These are phyloP conservation scores for Trifolium repens DNA, from an alignment of 306 rosid species.

Conservation along the genomic window DNA sequence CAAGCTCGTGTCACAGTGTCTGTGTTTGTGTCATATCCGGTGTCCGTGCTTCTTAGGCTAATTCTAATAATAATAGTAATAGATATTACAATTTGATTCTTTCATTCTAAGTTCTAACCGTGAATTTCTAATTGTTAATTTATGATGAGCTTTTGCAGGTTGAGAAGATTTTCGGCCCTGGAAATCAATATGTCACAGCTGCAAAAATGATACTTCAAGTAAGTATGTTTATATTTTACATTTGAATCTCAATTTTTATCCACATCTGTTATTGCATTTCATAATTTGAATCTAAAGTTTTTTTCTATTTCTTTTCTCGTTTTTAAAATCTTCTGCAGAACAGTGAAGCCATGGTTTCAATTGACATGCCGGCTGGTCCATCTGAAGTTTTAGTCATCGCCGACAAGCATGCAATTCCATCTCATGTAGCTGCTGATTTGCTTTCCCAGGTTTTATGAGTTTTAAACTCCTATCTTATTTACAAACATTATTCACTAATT, in stretches of 20 bases:
- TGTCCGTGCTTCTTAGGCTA: not conserved
- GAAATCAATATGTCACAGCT: slow-evolving; percentile 98
- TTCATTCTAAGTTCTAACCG: not conserved
- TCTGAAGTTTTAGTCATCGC: slow-evolving; percentile 99
- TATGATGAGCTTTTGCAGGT: slow-evolving; percentile 57
- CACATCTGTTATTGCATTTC: slow-evolving; percentile 5
- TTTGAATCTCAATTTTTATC: not conserved
- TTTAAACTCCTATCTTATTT: slow-evolving; percentile 27
- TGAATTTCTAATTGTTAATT: slow-evolving; percentile 26
- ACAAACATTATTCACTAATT: slow-evolving; percentile 1
- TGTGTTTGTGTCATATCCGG: not conserved
- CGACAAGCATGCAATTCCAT: slow-evolving; percentile 81
- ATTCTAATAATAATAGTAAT: not conserved
- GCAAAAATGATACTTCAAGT: slow-evolving; percentile 99
- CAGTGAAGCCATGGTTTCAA: slow-evolving; percentile 98
- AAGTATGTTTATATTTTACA: slow-evolving; percentile 26
- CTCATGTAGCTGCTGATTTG: slow-evolving; percentile 93
- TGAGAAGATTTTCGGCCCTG: slow-evolving; percentile 94
- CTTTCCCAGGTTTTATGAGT: slow-evolving; percentile 82
- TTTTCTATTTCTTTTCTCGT: not conserved
- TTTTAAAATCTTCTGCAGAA: slow-evolving; percentile 58
- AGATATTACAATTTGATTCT: not conserved
- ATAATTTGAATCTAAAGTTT: slow-evolving; percentile 2
- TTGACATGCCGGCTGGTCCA: slow-evolving; percentile 99
- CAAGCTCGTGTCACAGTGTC: not conserved